Percentiles rank a stretch among this genome's conserved stretches.
phyloP scores from a whole-genome alignment of 345 rosid species.

The Turritis glabra region DNA sequence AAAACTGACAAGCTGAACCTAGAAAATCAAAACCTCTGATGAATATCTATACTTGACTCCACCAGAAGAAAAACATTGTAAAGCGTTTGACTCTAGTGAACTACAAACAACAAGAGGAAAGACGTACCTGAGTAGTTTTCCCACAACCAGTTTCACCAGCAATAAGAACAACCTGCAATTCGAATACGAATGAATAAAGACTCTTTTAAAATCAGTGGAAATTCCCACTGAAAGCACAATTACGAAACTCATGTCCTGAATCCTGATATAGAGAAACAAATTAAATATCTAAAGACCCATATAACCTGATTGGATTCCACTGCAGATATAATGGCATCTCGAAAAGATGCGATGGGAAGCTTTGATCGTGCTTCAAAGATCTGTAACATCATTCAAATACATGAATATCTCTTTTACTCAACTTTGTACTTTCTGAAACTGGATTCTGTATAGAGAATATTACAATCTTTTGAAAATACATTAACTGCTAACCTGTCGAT shows the following conservation, averaged over 20 bases:
- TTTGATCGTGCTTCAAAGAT: conserved; percentile 58
- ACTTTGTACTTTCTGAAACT: conserved; percentile 4
- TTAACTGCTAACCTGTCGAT: conserved; percentile 60
- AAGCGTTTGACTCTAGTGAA: background rate
- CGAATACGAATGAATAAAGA: conserved; percentile 7
- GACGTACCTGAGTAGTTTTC: conserved; percentile 79
- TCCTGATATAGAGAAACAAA: conserved; percentile 18
- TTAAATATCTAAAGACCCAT: conserved; percentile 20
- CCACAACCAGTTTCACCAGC: conserved; percentile 93
- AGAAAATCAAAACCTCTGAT: background rate
- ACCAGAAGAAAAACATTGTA: background rate
- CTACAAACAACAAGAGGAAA: conserved; percentile 29
- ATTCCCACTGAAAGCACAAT: conserved; percentile 1
- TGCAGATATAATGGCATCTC: conserved; percentile 67
- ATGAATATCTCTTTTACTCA: conserved; percentile 21
- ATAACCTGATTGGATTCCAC: conserved; percentile 79
- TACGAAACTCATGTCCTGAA: background rate
- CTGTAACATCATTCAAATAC: conserved; percentile 49
- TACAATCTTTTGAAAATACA: conserved; percentile 1
- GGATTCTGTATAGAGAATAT: background rate
- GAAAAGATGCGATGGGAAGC: conserved; percentile 85
- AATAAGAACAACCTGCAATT: conserved; percentile 68
- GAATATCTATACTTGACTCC: conserved; percentile 16
- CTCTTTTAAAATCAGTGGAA: background rate
- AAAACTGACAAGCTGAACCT: conserved; percentile 12